phyloP scores from a whole-genome alignment of 208 protist species.

The Crithidia thermophila region DNA sequence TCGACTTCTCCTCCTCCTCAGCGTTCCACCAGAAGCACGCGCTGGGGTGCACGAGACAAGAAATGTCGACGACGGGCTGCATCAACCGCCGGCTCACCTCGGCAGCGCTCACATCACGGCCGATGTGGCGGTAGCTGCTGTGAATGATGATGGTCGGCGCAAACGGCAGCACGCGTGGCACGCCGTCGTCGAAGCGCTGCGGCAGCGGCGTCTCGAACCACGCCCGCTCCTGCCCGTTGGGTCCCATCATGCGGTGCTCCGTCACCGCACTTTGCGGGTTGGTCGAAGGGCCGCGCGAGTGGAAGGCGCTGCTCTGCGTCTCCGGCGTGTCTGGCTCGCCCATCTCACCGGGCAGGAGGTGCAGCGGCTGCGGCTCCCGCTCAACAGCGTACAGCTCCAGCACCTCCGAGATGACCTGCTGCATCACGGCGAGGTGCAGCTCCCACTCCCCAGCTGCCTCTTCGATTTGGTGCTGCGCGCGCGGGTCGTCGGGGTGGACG shows the following conservation, averaged over 20 bases:
- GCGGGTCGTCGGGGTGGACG: constrained; percentile 86
- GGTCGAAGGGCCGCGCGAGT: constrained; percentile 18
- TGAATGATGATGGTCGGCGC: constrained; percentile 79
- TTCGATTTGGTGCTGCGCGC: constrained; percentile 76
- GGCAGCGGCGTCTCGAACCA: constrained; percentile 80
- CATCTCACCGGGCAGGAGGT: constrained; percentile 71
- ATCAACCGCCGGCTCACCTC: constrained; percentile 61
- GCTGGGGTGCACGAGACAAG: constrained; percentile 74
- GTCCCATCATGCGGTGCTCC: constrained; percentile 70
- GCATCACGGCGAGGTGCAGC: constrained; percentile 71
- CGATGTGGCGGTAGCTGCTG: constrained; percentile 56
- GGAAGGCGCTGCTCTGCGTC: constrained; percentile 71
- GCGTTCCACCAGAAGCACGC: constrained; percentile 87
- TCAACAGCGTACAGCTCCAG: constrained; percentile 86
- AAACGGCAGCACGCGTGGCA: constrained; percentile 71
- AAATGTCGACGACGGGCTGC: constrained; percentile 84
- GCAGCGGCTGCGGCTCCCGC: constrained; percentile 64
- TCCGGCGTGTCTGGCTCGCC: constrained; percentile 64
- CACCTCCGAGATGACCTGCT: constrained; percentile 88
- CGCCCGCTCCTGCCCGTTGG: constrained; percentile 54
- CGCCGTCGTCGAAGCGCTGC: constrained; percentile 64
- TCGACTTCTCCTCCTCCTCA: constrained; percentile 72
- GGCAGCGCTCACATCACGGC: constrained; percentile 34
- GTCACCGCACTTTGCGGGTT: constrained; percentile 5
- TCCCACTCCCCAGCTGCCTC: constrained; percentile 74